Base-by-base conservation (phyloP, 345 rosid genomes). In the Eucalyptus decipiens region DNA sequence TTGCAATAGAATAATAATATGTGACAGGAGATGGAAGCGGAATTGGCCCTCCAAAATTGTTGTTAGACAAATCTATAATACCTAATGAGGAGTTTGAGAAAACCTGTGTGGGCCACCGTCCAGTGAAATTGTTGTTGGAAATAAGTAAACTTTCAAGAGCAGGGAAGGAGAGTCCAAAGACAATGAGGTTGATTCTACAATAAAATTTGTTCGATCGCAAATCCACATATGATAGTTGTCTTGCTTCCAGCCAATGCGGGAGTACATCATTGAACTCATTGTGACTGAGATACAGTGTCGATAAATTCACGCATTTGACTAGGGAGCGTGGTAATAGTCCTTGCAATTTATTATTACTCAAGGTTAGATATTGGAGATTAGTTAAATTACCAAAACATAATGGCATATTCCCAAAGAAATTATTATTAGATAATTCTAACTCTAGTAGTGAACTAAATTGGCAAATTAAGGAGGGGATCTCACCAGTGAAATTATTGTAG, bases 371-470 rank as follows among this genome's bases (percentile, higher is more conserved):
- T 0, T 0, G 0, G 0, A 87, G 72, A 54, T 87, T 24, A 3
- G 80, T 87, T 6, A 87, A 17, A 1, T 60, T 87, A 34, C 54
- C 47, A 11, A 87, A 65, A 40, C 76, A 87, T 9, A 1, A 11
- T 4, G 81, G 81, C 32, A 87, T 42, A 28, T 19, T 47, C 1
- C 88, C 80, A 17, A 2, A 37, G 45, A 87, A 3, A 28, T 42
- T 60, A 9, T 43, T 60, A 1, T 87, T 13, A 28, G 50, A 43
- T 2, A 87, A 45, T 8, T 0, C 0, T 11, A 87, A 42, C 4
- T 0, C 0, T 21, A 0, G 1, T 6, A 87, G 88, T 34, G 80
- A 60, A 24, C 48, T 62, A 1, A 43, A 2, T 0, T 60, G n/a
- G 49, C 52, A 56, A 54, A 87, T 26, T 13, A n/a, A 60, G 3